These are phyloP conservation scores for Phanerochaete carnosa DNA, from an alignment of 768 basidiomycete genomes.

Conservation along the genomic window DNA sequence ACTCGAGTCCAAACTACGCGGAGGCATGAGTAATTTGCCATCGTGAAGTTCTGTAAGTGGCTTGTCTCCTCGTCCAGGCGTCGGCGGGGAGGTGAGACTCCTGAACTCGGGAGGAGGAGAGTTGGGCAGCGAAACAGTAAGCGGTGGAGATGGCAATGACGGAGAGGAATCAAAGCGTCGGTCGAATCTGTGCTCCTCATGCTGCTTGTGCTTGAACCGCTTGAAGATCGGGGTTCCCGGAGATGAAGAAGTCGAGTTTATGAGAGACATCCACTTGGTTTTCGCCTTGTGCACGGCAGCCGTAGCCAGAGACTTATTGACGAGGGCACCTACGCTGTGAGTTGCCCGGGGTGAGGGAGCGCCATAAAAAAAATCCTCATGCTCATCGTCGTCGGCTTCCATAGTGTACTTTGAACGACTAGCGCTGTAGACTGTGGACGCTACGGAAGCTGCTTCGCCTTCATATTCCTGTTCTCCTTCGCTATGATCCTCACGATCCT, in stretches of 20 bases:
- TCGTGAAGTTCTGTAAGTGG: neutral
- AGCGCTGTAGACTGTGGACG: conserved; percentile 47
- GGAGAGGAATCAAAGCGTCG: neutral
- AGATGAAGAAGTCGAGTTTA: conserved; percentile 28
- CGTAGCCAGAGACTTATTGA: conserved; percentile 34
- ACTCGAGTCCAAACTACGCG: conserved; percentile 1
- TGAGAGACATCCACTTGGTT: conserved; percentile 48
- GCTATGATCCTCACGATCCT: conserved; percentile 23
- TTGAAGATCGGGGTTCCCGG: conserved; percentile 10
- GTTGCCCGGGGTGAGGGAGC: conserved; percentile 11
- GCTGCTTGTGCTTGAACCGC: conserved; percentile 8
- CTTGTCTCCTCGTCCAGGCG: conserved; percentile 1
- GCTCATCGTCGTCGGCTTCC: conserved; percentile 23
- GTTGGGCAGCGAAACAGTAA: neutral
- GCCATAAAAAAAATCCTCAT: conserved; percentile 37
- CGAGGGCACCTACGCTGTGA: conserved; percentile 16
- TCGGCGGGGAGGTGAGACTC: conserved; percentile 6
- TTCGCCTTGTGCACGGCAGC: conserved; percentile 53
- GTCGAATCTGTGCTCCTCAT: neutral
- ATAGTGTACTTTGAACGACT: conserved; percentile 24
- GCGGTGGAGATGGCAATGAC: neutral
- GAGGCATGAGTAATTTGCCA: conserved; percentile 5
- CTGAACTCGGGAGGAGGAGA: conserved; percentile 8
- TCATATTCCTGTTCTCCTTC: conserved; percentile 39
- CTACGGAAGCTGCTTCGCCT: conserved; percentile 49